Conservation (phyloP, 1,284 basidiomycete species). For the Coriolopsis trogii region DNA sequence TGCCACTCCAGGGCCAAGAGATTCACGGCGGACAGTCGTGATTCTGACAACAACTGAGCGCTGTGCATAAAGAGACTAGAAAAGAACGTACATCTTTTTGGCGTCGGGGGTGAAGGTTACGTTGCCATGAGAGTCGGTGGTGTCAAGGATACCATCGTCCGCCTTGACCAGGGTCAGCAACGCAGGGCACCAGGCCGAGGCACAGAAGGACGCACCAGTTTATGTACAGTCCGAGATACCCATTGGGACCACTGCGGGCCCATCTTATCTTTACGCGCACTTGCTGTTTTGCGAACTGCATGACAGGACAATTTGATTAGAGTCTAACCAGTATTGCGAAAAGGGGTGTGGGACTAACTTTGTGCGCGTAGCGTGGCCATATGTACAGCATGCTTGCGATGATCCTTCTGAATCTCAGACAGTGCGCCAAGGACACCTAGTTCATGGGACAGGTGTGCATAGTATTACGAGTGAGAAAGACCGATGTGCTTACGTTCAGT, state of each 20-base stretch:
- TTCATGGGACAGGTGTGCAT: neutral
- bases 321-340: neutral
- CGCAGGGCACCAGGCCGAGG: neutral
- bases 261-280: slow-evolving; percentile 47
- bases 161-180: slow-evolving; percentile 32
- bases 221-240: slow-evolving; percentile 50
- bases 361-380: slow-evolving; percentile 49
- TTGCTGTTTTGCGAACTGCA: slow-evolving; percentile 51
- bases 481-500: slow-evolving; percentile 43
- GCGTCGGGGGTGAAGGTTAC: slow-evolving; percentile 46
- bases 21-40: slow-evolving; percentile 38
- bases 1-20: slow-evolving; percentile 28
- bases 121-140: slow-evolving; percentile 35
- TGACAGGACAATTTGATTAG: neutral
- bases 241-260: slow-evolving; percentile 54
- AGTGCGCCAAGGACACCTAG: slow-evolving; percentile 51
- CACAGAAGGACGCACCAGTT: slow-evolving; percentile 40
- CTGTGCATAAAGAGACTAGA: neutral
- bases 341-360: slow-evolving; percentile 30
- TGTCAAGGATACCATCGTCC: slow-evolving; percentile 45
- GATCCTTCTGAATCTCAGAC: slow-evolving; percentile 45
- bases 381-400: slow-evolving; percentile 47
- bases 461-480: neutral
- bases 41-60: slow-evolving; percentile 31
- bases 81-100: slow-evolving; percentile 45